Base-by-base conservation (phyloP, 2,329 filamentous ascomycete genomes). In the Fusarium buharicum region DNA sequence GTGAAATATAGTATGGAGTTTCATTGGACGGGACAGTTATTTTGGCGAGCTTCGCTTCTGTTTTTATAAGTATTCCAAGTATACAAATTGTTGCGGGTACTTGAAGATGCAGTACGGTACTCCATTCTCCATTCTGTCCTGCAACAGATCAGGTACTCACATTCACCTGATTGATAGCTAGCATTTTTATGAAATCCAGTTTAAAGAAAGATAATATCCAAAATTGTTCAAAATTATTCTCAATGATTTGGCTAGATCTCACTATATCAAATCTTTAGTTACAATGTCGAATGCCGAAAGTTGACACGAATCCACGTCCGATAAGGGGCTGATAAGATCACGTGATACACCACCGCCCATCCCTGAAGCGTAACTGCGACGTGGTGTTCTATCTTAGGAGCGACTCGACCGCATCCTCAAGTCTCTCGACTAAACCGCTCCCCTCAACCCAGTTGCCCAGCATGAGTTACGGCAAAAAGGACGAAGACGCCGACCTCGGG, bases 381-480 rank as follows among this genome's bases (percentile, higher is more conserved):
- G 74, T 78, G 76, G 75, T 77, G 75, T 76, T 74, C 66, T 71
- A 61, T 31, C 40, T 59, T 53, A 61, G 62, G 63, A 62, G 63
- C 51, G 68, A 63, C 59, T 65, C 65, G 70, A 65, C 66, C 70
- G 69, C 63, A 73, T 71, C 68, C 70, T 71, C 71, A 72, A 72
- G 8, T 73, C 70, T 71, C 67, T 70, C 67, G 70, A 73, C 70
- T 67, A 69, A 66, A 67, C 66, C 68, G 52, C 39, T 55, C 17
- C 53, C 66, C 64, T 62, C 68, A 66, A 72, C 69, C 71, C 70
- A 72, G 70, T 71, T 73, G 79, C 80, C 80, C 81, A 87, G 70
- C 75, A 97, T 97, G 93, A 95, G 90, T 81, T 96, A 95, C 86
- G 90, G 94, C 84, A 99, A 99, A 84, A 98, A 97, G 85, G 94